Evolutionary conservation across 2,329 filamentous ascomycete genomes (phyloP), one percentile per base, ranked within the genome.

Genomic region (Arthroderma sp.): DNA sequence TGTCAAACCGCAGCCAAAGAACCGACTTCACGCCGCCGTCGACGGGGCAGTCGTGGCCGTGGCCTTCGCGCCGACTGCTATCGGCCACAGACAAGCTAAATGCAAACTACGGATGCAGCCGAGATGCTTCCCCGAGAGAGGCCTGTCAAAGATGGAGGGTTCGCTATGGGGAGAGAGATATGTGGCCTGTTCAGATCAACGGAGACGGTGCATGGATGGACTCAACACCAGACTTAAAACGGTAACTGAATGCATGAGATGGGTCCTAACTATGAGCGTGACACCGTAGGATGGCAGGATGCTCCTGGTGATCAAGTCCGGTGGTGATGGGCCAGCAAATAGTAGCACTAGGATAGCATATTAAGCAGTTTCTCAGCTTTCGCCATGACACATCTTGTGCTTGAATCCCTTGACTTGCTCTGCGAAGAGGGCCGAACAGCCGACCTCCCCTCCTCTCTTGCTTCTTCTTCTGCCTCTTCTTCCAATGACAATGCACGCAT

Each of bases 11-110:
- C 7, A 31, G 47, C 15, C n/a, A 47, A 25, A 28, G 19, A 9
- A 31, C 25, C 23, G 9, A n/a, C 11, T 31, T 19, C 15, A 33
- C 47, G 41, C 41, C 19, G 19, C 6, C 23, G 25, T n/a, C 47
- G 47, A 33, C 47, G 43, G n/a, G 21, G 25, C n/a, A 47, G 47
- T 15, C 58, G 58, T 17, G 63, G 61, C 11, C n/a, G n/a, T n/a
- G n/a, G n/a, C n/a, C n/a, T n/a, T n/a, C n/a, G 33, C 7, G 41
- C 64, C 2, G 67, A 68, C 55, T 67, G 64, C 23, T 68, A 69
- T 54, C 66, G 67, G 17, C 63, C 64, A 19, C 33, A 31, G 19
- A 15, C 38, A 47, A 19, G 56, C 57, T 2, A 51, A 23, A 31
- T 13, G 25, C 44, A 13, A 11, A n/a, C 23, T 51, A 31, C 28